Conservation (phyloP, 257 asterid genomes). For the Nicotiana sylvestris region DNA sequence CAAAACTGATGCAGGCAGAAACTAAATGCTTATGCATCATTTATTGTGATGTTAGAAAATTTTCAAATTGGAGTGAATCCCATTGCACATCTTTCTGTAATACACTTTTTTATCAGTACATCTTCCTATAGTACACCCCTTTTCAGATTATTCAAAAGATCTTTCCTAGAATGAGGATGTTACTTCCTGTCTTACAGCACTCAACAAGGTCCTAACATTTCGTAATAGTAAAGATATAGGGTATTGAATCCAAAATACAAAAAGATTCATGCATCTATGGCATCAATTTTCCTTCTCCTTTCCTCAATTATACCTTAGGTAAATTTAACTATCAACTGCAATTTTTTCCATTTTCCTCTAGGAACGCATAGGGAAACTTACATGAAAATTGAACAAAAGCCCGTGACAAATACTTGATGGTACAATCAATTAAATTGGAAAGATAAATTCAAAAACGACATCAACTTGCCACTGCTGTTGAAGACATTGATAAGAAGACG, state of each 20-base stretch:
- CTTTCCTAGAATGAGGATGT: not conserved
- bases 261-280: not conserved
- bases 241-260: not conserved
- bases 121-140: not conserved
- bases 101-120: not conserved
- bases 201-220: slow-evolving; percentile 3
- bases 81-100: not conserved
- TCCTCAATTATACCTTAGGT: not conserved
- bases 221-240: not conserved
- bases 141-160: slow-evolving; percentile 2
- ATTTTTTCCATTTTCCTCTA: not conserved
- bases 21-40: not conserved
- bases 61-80: not conserved
- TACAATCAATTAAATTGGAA: not conserved
- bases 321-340: not conserved
- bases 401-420: slow-evolving; percentile 1
- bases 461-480: slow-evolving; percentile 76
- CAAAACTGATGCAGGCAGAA: slow-evolving; percentile 9
- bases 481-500: slow-evolving; percentile 85
- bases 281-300: not conserved
- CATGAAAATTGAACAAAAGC: not conserved
- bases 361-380: slow-evolving; percentile 3
- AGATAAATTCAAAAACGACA: slow-evolving; percentile 18
- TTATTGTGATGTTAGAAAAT: not conserved
- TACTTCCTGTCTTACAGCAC: not conserved